Percentiles rank a stretch among this genome's conserved stretches.
Conservation (phyloP, 306 rosid species). For the Vachellia pachyceras region DNA sequence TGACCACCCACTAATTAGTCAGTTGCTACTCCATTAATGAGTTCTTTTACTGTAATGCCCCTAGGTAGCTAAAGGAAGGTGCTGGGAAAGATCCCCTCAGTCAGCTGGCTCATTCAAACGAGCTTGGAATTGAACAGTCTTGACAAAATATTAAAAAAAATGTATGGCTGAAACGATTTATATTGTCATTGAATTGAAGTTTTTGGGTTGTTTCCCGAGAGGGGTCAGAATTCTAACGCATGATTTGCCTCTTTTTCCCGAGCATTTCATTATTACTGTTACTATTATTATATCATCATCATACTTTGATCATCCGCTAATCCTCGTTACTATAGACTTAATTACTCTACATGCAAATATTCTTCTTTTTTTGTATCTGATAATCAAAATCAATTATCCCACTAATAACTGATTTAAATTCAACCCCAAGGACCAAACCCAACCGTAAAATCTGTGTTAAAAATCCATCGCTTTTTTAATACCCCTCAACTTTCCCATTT, state of each 20-base stretch:
- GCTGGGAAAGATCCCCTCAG: constrained; percentile 41
- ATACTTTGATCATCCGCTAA: neutral
- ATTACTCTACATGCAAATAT: neutral
- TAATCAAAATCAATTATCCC: constrained; percentile 29
- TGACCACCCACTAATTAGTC: constrained; percentile 33
- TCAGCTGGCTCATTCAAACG: constrained; percentile 1
- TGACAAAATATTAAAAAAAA: neutral
- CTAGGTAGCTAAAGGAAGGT: neutral
- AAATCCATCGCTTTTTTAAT: constrained; percentile 42
- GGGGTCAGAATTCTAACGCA: constrained; percentile 62
- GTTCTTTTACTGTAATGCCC: constrained; percentile 23
- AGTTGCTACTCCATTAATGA: constrained; percentile 30
- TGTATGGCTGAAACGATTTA: constrained; percentile 35
- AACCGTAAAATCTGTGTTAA: constrained; percentile 48
- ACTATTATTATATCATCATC: neutral
- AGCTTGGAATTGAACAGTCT: constrained; percentile 17
- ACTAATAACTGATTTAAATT: constrained; percentile 50
- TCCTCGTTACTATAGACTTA: constrained; percentile 23
- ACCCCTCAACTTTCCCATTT: constrained; percentile 51
- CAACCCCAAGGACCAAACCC: constrained; percentile 43
- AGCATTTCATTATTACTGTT: constrained; percentile 1
- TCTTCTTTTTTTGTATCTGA: neutral
- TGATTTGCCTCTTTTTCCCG: constrained; percentile 34
- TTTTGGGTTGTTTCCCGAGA: constrained; percentile 47
- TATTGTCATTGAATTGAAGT: constrained; percentile 47